Base-by-base conservation (phyloP, 768 basidiomycete species). In the Leccinum pellstonianum region DNA sequence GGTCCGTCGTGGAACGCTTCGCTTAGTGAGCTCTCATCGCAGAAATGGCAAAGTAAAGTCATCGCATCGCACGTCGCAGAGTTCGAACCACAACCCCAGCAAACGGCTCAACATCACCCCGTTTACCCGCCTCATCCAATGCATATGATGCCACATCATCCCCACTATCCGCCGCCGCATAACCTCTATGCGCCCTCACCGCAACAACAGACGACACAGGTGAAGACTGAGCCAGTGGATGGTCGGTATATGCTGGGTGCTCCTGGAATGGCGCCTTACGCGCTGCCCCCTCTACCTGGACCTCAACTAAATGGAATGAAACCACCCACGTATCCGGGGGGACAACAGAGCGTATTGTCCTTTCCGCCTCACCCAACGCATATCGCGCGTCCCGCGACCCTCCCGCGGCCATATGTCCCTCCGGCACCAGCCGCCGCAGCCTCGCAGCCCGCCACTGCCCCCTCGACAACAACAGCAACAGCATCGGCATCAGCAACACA, bases 21-120 rank as follows among this genome's bases (percentile, higher is more conserved):
- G 25, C 25, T 50, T 25, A 52, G 55, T 47, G 64, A 46, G 61
- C 64, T 64, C 53, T 14, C 37, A 10, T 2, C 27, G 37, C 76
- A 98, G 92, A 93, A 93, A 89, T 99, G 97, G 97, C 91, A 98
- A 74, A 82, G 81, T 70, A 97, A 97, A 74, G 87, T 99, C 52
- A 83, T 97, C 41, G 87, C 88, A n/a, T 95, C 93, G 3, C 87
- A 90, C 68, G 96, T 97, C 21, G 97, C 97, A 54, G 93, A 98
- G 66, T 98, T 97, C 72, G 91, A 92, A 71, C 76, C 83, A 17
- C 77, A 75, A 35, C 74, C 80, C 4, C 81, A 78, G 48, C 81
- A 81, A 29, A 75, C 78, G 1, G 74, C 76, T 31, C 77, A 68
- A 60, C 82, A 78, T 48, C 82, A 83, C 48, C 80, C 82, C 59